Percentiles rank a stretch among this genome's conserved stretches.
phyloP scores from a whole-genome alignment of 306 rosid species.

The Prosopis cineraria region DNA sequence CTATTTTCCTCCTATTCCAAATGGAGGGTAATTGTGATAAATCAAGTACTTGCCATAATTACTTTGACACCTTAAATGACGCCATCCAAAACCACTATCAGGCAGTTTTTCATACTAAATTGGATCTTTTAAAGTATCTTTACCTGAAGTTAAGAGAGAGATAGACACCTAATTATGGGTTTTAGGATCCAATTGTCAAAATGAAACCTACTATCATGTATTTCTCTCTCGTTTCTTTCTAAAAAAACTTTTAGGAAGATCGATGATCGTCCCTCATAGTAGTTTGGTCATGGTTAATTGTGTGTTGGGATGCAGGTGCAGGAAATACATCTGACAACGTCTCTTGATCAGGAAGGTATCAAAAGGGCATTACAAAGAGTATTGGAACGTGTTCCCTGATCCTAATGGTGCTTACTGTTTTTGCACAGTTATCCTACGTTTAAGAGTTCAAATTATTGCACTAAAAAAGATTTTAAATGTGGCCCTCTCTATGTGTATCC shows the following conservation, averaged over 20 bases:
- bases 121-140: too few species aligned
- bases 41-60: background rate
- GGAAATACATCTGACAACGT: slow-evolving; percentile 78
- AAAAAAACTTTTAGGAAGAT: too few species aligned
- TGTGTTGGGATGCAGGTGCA: slow-evolving; percentile 61
- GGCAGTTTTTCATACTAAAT: too few species aligned
- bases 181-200: too few species aligned
- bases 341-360: slow-evolving; percentile 91
- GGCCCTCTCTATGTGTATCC: background rate
- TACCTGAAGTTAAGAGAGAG: too few species aligned
- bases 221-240: too few species aligned
- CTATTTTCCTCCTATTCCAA: too few species aligned
- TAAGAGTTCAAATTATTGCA: background rate
- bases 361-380: slow-evolving; percentile 88
- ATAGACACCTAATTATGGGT: too few species aligned
- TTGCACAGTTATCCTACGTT: slow-evolving; percentile 29
- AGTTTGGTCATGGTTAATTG: background rate
- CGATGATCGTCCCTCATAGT: too few species aligned
- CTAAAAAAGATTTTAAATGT: background rate
- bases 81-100: too few species aligned
- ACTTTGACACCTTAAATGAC: background rate
- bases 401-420: background rate
- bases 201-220: too few species aligned
- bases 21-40: too few species aligned
- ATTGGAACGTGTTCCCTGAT: slow-evolving; percentile 83